These are phyloP conservation scores for Saccharum officinarum DNA, from an alignment of 176 grass and related monocot genomes.

Conservation along the genomic window DNA sequence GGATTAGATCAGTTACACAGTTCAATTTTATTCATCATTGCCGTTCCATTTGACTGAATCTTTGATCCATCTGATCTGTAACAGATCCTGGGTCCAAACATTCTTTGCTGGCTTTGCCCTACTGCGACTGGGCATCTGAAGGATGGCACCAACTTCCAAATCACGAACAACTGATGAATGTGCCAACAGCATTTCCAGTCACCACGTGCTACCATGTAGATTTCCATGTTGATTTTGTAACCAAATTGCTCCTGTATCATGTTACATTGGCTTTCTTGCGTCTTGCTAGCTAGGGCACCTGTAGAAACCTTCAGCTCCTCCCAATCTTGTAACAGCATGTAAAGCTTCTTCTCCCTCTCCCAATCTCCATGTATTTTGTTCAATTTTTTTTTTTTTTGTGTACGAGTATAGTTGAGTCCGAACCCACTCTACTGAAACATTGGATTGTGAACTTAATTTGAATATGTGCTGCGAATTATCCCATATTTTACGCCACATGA, in stretches of 20 bases:
- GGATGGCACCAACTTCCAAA: conserved; percentile 81
- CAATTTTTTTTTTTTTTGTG: neutral
- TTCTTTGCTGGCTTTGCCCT: conserved; percentile 81
- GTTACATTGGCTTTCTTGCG: conserved; percentile 21
- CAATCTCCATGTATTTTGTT: conserved; percentile 1
- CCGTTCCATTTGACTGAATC: neutral
- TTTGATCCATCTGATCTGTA: conserved; percentile 18
- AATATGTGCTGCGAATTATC: neutral
- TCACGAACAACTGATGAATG: conserved; percentile 53
- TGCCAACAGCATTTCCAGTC: neutral
- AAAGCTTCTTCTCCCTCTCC: neutral
- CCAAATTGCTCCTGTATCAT: neutral
- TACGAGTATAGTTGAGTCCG: neutral
- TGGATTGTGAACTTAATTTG: neutral
- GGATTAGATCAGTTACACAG: neutral
- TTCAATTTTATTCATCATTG: neutral
- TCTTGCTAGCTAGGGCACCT: conserved; percentile 8
- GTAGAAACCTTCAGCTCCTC: neutral
- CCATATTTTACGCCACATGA: neutral
- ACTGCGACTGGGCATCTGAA: conserved; percentile 63
- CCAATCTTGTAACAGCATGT: conserved; percentile 27
- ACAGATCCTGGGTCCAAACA: conserved; percentile 88
- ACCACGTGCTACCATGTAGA: neutral
- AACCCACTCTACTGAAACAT: neutral
- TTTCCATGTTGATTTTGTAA: neutral